Evolutionary conservation across 1,284 basidiomycete species (phyloP).

Genomic region (Pisolithus thermaeus): DNA sequence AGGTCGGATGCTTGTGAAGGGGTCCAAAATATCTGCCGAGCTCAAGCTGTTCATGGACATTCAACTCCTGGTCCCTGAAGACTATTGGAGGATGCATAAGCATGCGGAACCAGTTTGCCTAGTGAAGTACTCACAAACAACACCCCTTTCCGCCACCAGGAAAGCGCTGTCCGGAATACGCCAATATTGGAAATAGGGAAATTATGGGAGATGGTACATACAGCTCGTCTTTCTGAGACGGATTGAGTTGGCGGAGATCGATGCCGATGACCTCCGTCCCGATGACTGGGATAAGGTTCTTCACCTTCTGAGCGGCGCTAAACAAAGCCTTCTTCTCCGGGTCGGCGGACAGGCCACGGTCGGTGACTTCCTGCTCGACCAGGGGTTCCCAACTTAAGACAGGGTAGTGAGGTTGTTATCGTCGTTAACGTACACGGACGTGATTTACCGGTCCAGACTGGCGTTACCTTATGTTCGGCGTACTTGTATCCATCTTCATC

Average conservation of each 20-base stretch:
- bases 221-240: slow-evolving; percentile 65
- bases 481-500: slow-evolving; percentile 50
- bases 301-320: slow-evolving; percentile 52
- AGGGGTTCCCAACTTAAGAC: slow-evolving; percentile 61
- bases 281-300: slow-evolving; percentile 56
- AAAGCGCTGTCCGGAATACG: slow-evolving; percentile 41
- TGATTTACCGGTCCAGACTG: not conserved
- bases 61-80: slow-evolving; percentile 67
- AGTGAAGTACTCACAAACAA: slow-evolving; percentile 49
- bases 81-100: slow-evolving; percentile 38
- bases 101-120: not conserved
- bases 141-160: slow-evolving; percentile 63
- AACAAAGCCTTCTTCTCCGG: slow-evolving; percentile 53
- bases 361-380: slow-evolving; percentile 49
- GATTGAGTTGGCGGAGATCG: slow-evolving; percentile 55
- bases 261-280: slow-evolving; percentile 62
- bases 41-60: slow-evolving; percentile 66
- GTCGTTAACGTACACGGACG: slow-evolving; percentile 1
- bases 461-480: slow-evolving; percentile 54
- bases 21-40: slow-evolving; percentile 72
- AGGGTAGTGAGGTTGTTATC: slow-evolving; percentile 56
- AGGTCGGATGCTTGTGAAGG: slow-evolving; percentile 79
- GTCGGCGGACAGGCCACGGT: slow-evolving; percentile 60
- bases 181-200: slow-evolving; percentile 5
- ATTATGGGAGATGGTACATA: slow-evolving; percentile 19